Conservation (phyloP, 163 green algal genomes). For the Prototheca wickerhamii region DNA sequence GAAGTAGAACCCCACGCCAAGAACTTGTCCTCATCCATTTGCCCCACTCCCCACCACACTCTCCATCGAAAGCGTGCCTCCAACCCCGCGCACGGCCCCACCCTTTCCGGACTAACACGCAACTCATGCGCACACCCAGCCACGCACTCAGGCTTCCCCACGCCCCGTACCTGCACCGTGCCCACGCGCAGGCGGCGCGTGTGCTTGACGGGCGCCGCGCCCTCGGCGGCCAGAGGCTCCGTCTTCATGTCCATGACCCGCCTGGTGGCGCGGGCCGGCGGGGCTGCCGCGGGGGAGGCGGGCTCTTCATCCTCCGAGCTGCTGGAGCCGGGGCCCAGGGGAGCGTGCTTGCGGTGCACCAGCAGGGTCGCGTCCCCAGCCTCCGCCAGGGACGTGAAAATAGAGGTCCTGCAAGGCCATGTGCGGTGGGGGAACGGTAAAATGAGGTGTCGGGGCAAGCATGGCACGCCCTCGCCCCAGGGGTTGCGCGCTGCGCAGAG, state of each 20-base stretch:
- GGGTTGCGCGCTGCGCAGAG: too few species aligned
- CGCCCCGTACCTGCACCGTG: constrained; percentile 20
- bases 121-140: too few species aligned
- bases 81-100: constrained; percentile 1
- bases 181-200: constrained; percentile 34
- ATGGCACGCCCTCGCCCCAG: too few species aligned
- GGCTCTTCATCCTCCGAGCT: background rate
- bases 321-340: background rate
- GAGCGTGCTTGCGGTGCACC: background rate
- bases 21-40: too few species aligned
- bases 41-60: too few species aligned
- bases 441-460: background rate
- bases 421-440: background rate
- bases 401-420: background rate
- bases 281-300: background rate
- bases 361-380: background rate
- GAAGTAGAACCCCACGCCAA: background rate
- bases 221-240: background rate
- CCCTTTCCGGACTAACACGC: too few species aligned
- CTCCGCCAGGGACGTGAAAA: background rate
- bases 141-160: background rate
- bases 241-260: background rate
- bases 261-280: background rate
- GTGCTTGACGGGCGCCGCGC: constrained; percentile 12
- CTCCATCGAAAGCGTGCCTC: too few species aligned